These are phyloP conservation scores for Syzygium jambos DNA, from an alignment of 345 rosid genomes.

Conservation along the genomic window DNA sequence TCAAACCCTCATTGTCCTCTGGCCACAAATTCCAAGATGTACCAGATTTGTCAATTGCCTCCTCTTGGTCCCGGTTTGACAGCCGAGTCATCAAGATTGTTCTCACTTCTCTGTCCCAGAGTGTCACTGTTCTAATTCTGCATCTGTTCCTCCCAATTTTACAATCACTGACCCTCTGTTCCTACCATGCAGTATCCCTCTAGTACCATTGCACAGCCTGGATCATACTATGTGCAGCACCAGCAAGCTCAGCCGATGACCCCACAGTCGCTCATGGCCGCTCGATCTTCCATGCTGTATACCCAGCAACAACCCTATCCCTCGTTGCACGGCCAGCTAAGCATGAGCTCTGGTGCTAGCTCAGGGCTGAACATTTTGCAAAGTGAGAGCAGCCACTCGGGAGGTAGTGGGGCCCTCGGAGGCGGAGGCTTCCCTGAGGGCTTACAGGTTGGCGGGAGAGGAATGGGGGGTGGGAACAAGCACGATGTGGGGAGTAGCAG, in stretches of 20 bases:
- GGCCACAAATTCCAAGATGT: not conserved
- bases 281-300: slow-evolving; percentile 86
- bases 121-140: not conserved
- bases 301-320: slow-evolving; percentile 70
- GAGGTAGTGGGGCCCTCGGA: slow-evolving; percentile 55
- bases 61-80: not conserved
- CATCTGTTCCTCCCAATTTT: not conserved
- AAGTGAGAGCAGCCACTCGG: slow-evolving; percentile 47
- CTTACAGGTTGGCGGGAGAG: slow-evolving; percentile 22
- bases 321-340: slow-evolving; percentile 76
- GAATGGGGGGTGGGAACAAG: slow-evolving; percentile 57
- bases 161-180: not conserved
- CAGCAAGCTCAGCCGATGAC: slow-evolving; percentile 91
- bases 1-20: not conserved
- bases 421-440: slow-evolving; percentile 65
- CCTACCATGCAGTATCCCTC: slow-evolving; percentile 45
- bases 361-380: slow-evolving; percentile 58
- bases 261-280: slow-evolving; percentile 83
- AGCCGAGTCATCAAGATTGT: not conserved
- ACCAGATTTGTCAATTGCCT: not conserved
- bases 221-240: slow-evolving; percentile 80
- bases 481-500: slow-evolving; percentile 65
- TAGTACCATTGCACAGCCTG: slow-evolving; percentile 68
- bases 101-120: not conserved
- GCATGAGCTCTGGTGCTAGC: slow-evolving; percentile 69